A percentile compares a stretch with the other conserved stretches of the same genome.
phyloP scores from a whole-genome alignment of 2,329 filamentous ascomycete genomes.

The Knoxdaviesia capensis region DNA sequence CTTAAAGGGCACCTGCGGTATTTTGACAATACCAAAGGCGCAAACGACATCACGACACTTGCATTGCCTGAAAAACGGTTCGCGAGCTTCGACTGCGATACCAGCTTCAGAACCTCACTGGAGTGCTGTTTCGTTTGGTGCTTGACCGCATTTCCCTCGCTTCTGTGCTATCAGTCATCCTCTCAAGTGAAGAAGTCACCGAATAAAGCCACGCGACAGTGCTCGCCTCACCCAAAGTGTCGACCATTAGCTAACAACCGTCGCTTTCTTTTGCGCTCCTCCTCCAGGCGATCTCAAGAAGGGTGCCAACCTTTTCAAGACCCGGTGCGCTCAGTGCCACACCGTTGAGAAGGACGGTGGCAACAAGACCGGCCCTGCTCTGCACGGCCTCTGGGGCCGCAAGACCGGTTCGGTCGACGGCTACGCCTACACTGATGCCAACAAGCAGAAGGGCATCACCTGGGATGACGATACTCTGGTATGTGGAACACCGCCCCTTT shows the following conservation, averaged over 20 bases:
- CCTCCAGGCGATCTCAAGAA: conserved; percentile 74
- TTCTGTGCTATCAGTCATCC: background rate
- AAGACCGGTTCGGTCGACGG: conserved; percentile 81
- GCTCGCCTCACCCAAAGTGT: too few species aligned
- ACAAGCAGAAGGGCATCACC: conserved; percentile 86
- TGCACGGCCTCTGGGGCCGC: conserved; percentile 94
- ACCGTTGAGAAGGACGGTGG: conserved; percentile 74
- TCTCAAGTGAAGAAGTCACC: too few species aligned
- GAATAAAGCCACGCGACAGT: too few species aligned
- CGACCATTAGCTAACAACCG: background rate
- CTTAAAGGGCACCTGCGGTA: too few species aligned
- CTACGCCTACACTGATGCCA: conserved; percentile 97
- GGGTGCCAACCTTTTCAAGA: conserved; percentile 99
- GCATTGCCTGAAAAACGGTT: too few species aligned
- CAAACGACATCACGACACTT: too few species aligned
- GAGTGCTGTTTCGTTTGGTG: too few species aligned
- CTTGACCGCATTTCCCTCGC: background rate
- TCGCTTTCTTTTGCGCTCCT: background rate
- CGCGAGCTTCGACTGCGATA: too few species aligned
- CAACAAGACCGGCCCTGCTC: conserved; percentile 96
- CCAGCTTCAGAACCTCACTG: too few species aligned
- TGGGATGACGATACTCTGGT: conserved; percentile 80
- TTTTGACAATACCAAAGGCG: too few species aligned
- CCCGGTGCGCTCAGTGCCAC: conserved; percentile 96
- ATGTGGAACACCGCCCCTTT: conserved; percentile 14